A percentile compares a stretch with the other conserved stretches of the same genome.
Conservation (phyloP, 2,329 filamentous ascomycete genomes). For the Davidsoniella neocaledoniae region DNA sequence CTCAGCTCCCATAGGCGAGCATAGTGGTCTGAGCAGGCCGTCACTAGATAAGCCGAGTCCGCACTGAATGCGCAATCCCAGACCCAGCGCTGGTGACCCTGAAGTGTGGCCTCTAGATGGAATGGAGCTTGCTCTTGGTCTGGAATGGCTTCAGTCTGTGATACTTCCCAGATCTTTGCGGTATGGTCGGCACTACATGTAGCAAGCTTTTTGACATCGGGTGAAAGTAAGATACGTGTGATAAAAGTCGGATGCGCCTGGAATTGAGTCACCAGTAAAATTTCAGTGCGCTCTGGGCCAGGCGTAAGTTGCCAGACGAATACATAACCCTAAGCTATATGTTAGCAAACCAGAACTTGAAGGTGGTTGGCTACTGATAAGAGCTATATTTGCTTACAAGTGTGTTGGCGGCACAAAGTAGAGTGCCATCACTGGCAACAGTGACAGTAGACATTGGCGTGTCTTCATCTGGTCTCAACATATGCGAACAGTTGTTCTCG, state of each 20-base stretch:
- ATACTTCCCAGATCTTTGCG: slow-evolving; percentile 87
- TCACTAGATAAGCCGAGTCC: slow-evolving; percentile 83
- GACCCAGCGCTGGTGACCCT: slow-evolving; percentile 87
- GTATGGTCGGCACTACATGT: slow-evolving; percentile 90
- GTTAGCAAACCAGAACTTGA: neutral
- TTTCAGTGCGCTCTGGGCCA: slow-evolving; percentile 62
- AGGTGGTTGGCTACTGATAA: neutral
- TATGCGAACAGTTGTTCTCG: slow-evolving; percentile 92
- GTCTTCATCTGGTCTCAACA: slow-evolving; percentile 91
- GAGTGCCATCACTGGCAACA: slow-evolving; percentile 81
- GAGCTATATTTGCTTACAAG: slow-evolving; percentile 35
- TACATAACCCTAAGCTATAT: slow-evolving; percentile 57
- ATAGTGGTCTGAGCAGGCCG: slow-evolving; percentile 86
- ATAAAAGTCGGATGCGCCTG: slow-evolving; percentile 84
- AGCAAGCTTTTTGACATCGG: slow-evolving; percentile 84
- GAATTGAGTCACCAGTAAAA: slow-evolving; percentile 78
- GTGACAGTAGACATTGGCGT: slow-evolving; percentile 88
- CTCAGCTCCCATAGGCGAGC: slow-evolving; percentile 78
- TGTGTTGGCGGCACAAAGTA: slow-evolving; percentile 89
- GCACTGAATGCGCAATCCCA: slow-evolving; percentile 96
- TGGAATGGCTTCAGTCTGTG: slow-evolving; percentile 40
- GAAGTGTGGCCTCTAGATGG: slow-evolving; percentile 70
- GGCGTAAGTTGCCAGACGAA: slow-evolving; percentile 94
- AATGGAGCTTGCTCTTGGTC: slow-evolving; percentile 40
- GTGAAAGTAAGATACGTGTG: slow-evolving; percentile 76